Percentiles rank a stretch among this genome's conserved stretches.
These are phyloP conservation scores for Russula olivacea DNA, from an alignment of 768 basidiomycete species.

Conservation along the genomic window DNA sequence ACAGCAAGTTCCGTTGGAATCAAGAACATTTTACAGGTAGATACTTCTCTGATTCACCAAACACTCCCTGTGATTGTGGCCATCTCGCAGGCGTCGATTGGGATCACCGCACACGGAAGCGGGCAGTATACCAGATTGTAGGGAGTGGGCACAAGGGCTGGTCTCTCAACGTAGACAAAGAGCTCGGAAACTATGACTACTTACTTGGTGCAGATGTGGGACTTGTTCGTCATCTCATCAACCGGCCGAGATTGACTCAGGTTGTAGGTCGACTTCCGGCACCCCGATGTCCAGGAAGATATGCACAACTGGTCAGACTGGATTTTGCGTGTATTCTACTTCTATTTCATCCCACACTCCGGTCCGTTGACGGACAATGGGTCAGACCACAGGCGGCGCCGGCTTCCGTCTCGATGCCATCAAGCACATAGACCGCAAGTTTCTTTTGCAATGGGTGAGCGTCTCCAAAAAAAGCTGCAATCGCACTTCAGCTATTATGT, in stretches of 20 bases:
- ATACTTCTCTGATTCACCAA: constrained; percentile 1
- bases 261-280: constrained; percentile 71
- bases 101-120: constrained; percentile 60
- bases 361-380: not conserved
- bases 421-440: constrained; percentile 76
- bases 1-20: constrained; percentile 67
- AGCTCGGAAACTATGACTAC: constrained; percentile 87
- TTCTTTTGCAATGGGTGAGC: constrained; percentile 64
- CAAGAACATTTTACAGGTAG: constrained; percentile 75
- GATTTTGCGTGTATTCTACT: constrained; percentile 48
- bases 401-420: constrained; percentile 90
- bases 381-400: constrained; percentile 56
- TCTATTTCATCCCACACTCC: not conserved
- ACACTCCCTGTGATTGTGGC: not conserved
- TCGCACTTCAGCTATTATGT: not conserved
- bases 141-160: constrained; percentile 66
- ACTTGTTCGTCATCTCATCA: constrained; percentile 11
- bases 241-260: constrained; percentile 14
- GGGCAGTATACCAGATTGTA: constrained; percentile 67
- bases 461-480: not conserved
- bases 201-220: constrained; percentile 68
- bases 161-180: constrained; percentile 74
- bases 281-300: constrained; percentile 74
- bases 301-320: constrained; percentile 72
- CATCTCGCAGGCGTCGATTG: constrained; percentile 65